These are phyloP conservation scores for Coemansia sp. DNA, from an alignment of 192 early-diverging fungal genomes.

Conservation along the genomic window DNA sequence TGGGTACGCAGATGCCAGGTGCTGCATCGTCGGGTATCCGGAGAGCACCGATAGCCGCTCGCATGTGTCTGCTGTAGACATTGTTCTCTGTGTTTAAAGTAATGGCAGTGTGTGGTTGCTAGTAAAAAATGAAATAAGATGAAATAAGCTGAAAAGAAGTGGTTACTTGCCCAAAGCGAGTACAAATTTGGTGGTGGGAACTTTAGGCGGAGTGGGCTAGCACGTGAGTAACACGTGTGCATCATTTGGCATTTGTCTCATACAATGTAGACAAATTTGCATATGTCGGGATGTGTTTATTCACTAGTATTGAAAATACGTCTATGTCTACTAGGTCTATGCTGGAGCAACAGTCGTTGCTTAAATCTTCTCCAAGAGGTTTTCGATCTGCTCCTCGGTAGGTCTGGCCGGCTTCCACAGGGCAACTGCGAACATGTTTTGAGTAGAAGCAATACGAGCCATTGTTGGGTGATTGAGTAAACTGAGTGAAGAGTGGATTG, in stretches of 20 bases:
- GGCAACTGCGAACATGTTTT: background rate
- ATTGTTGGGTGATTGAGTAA: slow-evolving; percentile 4
- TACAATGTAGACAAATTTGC: background rate
- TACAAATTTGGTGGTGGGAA: background rate
- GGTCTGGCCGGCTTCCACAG: slow-evolving; percentile 14
- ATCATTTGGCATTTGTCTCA: background rate
- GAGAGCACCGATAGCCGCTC: slow-evolving; percentile 9
- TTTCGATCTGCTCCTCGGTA: slow-evolving; percentile 15
- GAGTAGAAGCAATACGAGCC: background rate
- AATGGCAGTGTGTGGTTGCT: too few species aligned
- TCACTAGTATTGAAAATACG: background rate
- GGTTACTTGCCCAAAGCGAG: background rate
- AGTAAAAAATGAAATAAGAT: background rate
- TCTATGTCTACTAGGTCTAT: background rate
- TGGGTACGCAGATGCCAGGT: slow-evolving; percentile 35
- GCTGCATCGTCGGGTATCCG: slow-evolving; percentile 24
- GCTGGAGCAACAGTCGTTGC: background rate
- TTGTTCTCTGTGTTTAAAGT: background rate
- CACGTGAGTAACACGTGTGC: background rate
- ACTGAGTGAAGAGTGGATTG: background rate
- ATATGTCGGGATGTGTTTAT: too few species aligned
- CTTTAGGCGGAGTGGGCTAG: background rate
- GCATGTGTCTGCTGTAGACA: background rate
- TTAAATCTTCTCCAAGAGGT: slow-evolving; percentile 15
- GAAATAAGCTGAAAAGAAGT: background rate